Conservation (phyloP, 345 rosid species). For the Brassica juncea region DNA sequence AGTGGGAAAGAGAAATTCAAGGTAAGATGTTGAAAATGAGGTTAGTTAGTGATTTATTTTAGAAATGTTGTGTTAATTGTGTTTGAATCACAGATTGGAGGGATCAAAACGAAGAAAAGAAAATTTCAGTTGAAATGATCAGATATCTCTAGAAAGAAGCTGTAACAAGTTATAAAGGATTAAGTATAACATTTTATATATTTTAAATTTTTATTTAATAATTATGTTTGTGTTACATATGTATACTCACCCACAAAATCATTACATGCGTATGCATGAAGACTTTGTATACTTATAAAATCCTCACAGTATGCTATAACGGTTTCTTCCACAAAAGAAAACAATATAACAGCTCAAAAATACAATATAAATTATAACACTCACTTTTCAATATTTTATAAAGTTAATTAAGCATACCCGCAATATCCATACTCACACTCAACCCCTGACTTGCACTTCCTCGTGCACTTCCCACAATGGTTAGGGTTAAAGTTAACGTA, state of each 20-base stretch:
- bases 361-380: background rate
- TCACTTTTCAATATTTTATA: background rate
- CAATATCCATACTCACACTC: conserved; percentile 60
- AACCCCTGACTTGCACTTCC: conserved; percentile 47
- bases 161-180: background rate
- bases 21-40: too few species aligned
- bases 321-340: conserved; percentile 4
- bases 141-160: too few species aligned
- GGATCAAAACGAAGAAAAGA: too few species aligned
- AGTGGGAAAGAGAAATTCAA: conserved; percentile 63
- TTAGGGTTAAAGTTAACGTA: conserved; percentile 33
- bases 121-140: too few species aligned
- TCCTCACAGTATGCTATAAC: conserved; percentile 7
- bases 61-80: too few species aligned
- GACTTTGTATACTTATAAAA: conserved; percentile 5
- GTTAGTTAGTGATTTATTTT: too few species aligned
- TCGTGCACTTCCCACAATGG: conserved; percentile 66
- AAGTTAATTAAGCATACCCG: conserved; percentile 56
- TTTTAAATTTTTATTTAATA: background rate
- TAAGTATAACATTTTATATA: background rate
- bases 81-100: too few species aligned
- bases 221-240: conserved; percentile 21
- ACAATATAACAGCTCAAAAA: conserved; percentile 6
- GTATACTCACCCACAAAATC: conserved; percentile 28
- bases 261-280: conserved; percentile 21